Percentiles rank a stretch among this genome's conserved stretches.
Evolutionary conservation across 768 basidiomycete species (phyloP).

Genomic region (Lentinus tigrinus): DNA sequence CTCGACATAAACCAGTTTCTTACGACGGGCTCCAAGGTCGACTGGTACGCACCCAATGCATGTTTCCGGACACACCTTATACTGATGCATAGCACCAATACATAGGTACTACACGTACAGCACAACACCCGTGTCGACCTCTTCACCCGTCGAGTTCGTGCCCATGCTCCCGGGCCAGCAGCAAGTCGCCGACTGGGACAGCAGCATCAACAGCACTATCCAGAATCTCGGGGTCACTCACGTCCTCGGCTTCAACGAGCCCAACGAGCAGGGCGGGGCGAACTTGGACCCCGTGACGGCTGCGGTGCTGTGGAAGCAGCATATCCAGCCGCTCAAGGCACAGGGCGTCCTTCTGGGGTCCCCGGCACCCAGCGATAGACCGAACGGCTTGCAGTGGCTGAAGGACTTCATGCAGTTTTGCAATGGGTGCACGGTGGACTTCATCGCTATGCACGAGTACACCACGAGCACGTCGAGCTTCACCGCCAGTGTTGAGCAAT

Average conservation of each 20-base stretch:
- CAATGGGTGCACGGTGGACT: constrained; percentile 26
- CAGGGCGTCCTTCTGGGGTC: constrained; percentile 58
- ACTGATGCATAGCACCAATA: neutral
- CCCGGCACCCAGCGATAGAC: constrained; percentile 67
- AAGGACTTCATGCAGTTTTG: constrained; percentile 53
- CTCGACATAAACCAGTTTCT: too few relatives aligned
- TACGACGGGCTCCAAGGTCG: too few relatives aligned
- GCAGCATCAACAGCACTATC: constrained; percentile 31
- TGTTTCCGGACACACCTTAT: too few relatives aligned
- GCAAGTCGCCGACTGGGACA: constrained; percentile 30
- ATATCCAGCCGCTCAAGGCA: constrained; percentile 58
- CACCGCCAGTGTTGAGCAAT: constrained; percentile 45
- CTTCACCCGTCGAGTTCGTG: constrained; percentile 45
- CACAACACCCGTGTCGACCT: neutral
- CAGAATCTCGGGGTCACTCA: constrained; percentile 48
- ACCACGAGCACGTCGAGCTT: constrained; percentile 41
- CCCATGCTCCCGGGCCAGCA: constrained; percentile 74
- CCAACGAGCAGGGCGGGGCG: constrained; percentile 61
- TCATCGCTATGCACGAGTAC: constrained; percentile 59
- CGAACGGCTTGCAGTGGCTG: constrained; percentile 64
- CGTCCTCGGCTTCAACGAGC: constrained; percentile 73
- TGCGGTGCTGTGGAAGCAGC: constrained; percentile 55
- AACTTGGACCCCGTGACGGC: constrained; percentile 53
- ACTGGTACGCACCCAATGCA: too few relatives aligned
- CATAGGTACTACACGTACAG: neutral